Evolutionary conservation across 140 eudicot species (phyloP).

Genomic region (Erigeron philadelphicus): DNA sequence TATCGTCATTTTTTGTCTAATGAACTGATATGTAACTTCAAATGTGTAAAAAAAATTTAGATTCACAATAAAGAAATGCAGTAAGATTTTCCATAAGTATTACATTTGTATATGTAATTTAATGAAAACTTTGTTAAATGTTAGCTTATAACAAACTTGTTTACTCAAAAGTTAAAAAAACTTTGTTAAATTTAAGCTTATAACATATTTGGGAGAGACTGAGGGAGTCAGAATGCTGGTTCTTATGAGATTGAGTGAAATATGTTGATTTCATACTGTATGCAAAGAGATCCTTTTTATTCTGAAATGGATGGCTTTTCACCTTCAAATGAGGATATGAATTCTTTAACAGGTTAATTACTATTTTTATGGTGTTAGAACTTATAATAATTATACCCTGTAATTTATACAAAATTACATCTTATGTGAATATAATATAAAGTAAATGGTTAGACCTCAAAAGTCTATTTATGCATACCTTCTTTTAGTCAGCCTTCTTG

Average conservation of each 20-base stretch:
- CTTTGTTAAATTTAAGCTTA: too few species aligned
- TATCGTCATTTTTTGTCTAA: not conserved
- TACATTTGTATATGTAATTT: not conserved
- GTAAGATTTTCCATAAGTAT: not conserved
- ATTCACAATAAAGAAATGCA: not conserved
- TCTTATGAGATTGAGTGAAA: not conserved
- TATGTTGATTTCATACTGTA: not conserved
- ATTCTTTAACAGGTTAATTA: not conserved
- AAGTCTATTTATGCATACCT: not conserved
- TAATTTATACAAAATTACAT: too few species aligned
- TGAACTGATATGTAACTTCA: not conserved
- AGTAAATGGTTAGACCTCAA: not conserved
- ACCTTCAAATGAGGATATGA: slow-evolving; percentile 4
- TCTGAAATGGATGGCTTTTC: slow-evolving; percentile 6
- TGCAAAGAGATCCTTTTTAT: not conserved
- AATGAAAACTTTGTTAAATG: not conserved
- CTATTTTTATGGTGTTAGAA: too few species aligned
- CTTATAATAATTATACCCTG: too few species aligned
- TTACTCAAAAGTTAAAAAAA: not conserved
- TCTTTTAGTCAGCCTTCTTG: not conserved
- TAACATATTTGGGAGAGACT: not conserved
- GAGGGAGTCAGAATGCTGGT: slow-evolving; percentile 13
- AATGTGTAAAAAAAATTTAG: not conserved
- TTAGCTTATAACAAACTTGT: slow-evolving; percentile 6
- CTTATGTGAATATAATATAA: too few species aligned